Conservation (phyloP, 208 protist genomes). For the Entamoeba moshkovskii region DNA sequence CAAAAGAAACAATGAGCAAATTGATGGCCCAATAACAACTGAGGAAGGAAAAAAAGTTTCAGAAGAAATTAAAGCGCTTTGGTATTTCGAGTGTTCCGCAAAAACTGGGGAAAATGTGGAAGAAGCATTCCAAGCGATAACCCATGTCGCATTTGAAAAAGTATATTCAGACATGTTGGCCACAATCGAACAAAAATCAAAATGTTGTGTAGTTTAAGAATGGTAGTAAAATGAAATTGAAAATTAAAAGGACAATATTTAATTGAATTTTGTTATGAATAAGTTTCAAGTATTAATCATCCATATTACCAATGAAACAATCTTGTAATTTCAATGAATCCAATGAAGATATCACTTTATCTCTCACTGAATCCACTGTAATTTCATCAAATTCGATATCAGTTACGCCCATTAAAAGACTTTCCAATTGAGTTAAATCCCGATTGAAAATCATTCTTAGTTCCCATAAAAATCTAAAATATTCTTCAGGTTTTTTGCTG, state of each 20-base stretch:
- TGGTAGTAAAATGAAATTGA: too few relatives aligned
- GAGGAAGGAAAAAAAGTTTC: slow-evolving; percentile 42
- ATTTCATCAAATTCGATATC: background rate
- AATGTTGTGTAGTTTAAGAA: too few relatives aligned
- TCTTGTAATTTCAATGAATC: background rate
- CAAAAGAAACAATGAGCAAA: too few relatives aligned
- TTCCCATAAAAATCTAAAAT: background rate
- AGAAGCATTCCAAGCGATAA: too few relatives aligned
- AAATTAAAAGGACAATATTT: too few relatives aligned
- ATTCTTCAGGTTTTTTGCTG: background rate
- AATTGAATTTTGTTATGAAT: too few relatives aligned
- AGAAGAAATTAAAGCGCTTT: slow-evolving; percentile 50
- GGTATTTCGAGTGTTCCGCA: slow-evolving; percentile 69
- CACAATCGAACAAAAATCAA: too few relatives aligned
- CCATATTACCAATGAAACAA: background rate
- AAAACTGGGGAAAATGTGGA: slow-evolving; percentile 57
- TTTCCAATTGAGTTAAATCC: background rate
- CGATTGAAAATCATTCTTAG: background rate
- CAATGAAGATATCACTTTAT: background rate
- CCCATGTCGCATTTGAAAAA: too few relatives aligned
- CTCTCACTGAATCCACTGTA: background rate
- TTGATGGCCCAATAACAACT: slow-evolving; percentile 33
- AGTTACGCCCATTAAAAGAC: background rate
- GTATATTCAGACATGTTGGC: too few relatives aligned
- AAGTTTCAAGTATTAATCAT: background rate